phyloP scores from a whole-genome alignment of 306 rosid species.

The Lathyrus tuberosus region DNA sequence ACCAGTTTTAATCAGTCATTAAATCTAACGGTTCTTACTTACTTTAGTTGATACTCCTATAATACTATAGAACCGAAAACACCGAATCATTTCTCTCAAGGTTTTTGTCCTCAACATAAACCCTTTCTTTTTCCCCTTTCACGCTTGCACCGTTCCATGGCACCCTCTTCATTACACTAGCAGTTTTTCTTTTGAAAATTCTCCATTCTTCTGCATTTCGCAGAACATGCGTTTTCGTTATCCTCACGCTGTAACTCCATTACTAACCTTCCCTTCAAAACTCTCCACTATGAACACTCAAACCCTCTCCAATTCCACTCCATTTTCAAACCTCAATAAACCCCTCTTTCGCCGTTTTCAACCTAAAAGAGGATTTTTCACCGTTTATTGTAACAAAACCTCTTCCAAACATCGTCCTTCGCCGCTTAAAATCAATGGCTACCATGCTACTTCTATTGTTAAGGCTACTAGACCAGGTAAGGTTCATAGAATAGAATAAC shows the following conservation, averaged over 20 bases:
- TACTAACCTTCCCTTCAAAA: conserved; percentile 41
- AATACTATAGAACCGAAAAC: neutral
- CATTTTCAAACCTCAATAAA: conserved; percentile 42
- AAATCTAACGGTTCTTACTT: neutral
- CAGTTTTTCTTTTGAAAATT: no score
- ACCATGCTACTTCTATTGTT: conserved; percentile 49
- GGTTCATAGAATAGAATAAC: neutral
- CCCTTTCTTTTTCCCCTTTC: conserved; percentile 6
- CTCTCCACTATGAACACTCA: conserved; percentile 51
- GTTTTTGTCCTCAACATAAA: neutral
- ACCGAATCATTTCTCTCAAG: neutral
- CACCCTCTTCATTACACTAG: neutral
- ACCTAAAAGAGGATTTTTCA: conserved; percentile 41
- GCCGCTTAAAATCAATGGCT: conserved; percentile 66
- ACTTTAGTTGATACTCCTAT: neutral
- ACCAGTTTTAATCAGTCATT: no score
- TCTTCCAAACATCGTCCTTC: conserved; percentile 42
- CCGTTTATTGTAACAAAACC: conserved; percentile 49
- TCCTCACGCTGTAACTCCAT: conserved; percentile 42
- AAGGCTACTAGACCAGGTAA: conserved; percentile 51
- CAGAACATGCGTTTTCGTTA: conserved; percentile 59
- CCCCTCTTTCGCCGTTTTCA: conserved; percentile 32
- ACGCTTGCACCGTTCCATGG: neutral
- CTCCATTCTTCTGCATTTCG: neutral
- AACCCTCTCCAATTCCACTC: conserved; percentile 41